A percentile compares a stretch with the other conserved stretches of the same genome.
Conservation (phyloP, 163 green algal genomes). For the Chlorella variabilis region DNA sequence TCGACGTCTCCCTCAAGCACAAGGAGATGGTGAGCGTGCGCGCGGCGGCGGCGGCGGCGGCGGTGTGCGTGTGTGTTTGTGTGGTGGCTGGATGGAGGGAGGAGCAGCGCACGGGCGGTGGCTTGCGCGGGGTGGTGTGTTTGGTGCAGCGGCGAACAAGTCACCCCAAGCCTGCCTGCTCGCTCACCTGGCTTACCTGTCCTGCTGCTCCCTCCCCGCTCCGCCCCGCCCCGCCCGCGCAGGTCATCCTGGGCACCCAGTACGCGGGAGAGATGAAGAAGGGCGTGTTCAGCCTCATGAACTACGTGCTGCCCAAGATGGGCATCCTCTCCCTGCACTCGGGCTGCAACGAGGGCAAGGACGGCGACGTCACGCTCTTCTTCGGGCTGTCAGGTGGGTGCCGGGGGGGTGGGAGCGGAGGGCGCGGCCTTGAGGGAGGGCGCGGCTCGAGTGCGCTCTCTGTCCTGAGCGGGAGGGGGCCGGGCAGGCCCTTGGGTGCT, state of each 20-base stretch:
- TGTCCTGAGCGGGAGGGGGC: no score
- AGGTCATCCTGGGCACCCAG: conserved; percentile 61
- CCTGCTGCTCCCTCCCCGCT: background rate
- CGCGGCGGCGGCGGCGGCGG: background rate
- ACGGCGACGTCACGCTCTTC: conserved; percentile 93
- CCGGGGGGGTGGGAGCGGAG: no score
- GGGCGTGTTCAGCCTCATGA: conserved; percentile 89
- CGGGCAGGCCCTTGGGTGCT: no score
- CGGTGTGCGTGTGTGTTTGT: no score
- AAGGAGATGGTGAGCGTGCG: conserved; percentile 85
- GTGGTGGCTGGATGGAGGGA: background rate
- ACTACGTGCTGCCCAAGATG: conserved; percentile 77
- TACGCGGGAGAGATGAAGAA: conserved; percentile 99
- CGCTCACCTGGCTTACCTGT: no score
- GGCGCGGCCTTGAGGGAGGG: no score
- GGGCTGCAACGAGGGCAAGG: conserved; percentile 85
- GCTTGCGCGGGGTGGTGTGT: background rate
- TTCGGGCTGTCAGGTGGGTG: conserved; percentile 90
- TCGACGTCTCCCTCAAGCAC: conserved; percentile 86
- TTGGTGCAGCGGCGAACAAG: background rate
- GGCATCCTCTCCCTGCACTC: conserved; percentile 94
- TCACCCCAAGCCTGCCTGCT: background rate
- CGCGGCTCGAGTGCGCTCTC: no score
- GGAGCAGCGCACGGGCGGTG: background rate
- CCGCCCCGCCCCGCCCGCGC: background rate